Evolutionary conservation across 441 rosid genomes (phyloP).

Genomic region (Brassica balearica): DNA sequence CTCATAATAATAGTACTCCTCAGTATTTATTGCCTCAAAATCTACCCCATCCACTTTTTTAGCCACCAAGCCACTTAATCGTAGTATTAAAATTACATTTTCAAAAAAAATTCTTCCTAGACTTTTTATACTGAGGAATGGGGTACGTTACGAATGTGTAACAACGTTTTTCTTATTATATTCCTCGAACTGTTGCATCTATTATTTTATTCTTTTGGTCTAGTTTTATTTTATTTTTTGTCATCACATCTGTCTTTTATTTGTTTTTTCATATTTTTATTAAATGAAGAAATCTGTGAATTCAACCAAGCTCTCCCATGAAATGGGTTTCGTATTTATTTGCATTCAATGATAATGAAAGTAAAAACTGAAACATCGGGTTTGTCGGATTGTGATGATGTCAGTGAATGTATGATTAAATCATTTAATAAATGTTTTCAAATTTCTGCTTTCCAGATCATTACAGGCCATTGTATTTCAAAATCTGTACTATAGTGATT

Average conservation of each 20-base stretch:
- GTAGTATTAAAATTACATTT: too few relatives aligned
- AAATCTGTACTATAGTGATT: conserved; percentile 7
- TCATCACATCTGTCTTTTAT: too few relatives aligned
- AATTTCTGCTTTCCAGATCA: conserved; percentile 36
- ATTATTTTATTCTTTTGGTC: too few relatives aligned
- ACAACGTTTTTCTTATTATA: too few relatives aligned
- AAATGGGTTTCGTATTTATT: conserved; percentile 28
- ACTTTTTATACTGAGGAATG: too few relatives aligned
- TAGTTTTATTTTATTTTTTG: too few relatives aligned
- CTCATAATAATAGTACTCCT: background rate
- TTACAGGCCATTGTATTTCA: conserved; percentile 29
- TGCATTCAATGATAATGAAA: conserved; percentile 33
- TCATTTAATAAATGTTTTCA: conserved; percentile 2
- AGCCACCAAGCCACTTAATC: conserved; percentile 4
- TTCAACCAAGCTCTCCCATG: background rate
- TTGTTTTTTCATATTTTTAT: background rate
- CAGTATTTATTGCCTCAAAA: conserved; percentile 26
- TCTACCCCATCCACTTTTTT: conserved; percentile 1
- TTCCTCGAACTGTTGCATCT: too few relatives aligned
- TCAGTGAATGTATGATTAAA: conserved; percentile 39
- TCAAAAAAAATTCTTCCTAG: too few relatives aligned
- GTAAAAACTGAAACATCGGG: conserved; percentile 27
- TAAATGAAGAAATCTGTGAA: conserved; percentile 11
- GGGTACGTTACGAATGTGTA: too few relatives aligned
- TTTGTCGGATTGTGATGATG: conserved; percentile 41